Evolutionary conservation across 2,329 filamentous ascomycete genomes (phyloP).

Genomic region (Ophiostoma ulmi): DNA sequence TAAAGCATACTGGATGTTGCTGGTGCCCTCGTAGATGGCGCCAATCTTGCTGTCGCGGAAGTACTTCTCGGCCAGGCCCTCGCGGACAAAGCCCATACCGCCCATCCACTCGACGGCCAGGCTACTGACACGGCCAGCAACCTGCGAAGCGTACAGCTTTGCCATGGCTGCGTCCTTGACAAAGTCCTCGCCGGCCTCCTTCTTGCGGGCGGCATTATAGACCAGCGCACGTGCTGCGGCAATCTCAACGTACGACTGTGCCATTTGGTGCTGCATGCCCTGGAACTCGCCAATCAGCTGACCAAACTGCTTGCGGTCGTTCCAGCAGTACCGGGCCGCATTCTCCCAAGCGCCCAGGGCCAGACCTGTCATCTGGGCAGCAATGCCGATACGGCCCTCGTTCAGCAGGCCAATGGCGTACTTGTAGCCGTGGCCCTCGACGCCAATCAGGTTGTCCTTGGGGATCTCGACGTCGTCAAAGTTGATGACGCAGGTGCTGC

Average conservation of each 20-base stretch:
- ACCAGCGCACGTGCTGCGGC: constrained; percentile 84
- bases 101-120: constrained; percentile 98
- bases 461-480: constrained; percentile 95
- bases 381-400: constrained; percentile 95
- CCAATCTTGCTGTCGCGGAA: constrained; percentile 98
- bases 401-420: constrained; percentile 93
- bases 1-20: constrained; percentile 60
- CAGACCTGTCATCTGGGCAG: constrained; percentile 96
- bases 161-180: constrained; percentile 97
- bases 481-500: constrained; percentile 93
- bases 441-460: constrained; percentile 78
- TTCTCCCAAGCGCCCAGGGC: constrained; percentile 94
- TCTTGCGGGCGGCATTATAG: constrained; percentile 94
- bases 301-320: constrained; percentile 96
- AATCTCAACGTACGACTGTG: constrained; percentile 93
- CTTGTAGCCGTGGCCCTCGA: constrained; percentile 92
- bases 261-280: constrained; percentile 98
- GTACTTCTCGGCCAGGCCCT: constrained; percentile 96
- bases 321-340: constrained; percentile 91
- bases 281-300: constrained; percentile 93
- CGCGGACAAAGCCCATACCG: constrained; percentile 96
- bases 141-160: constrained; percentile 90
- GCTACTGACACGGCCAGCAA: constrained; percentile 79
- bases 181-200: constrained; percentile 95
- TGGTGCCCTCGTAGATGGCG: constrained; percentile 91